Evolutionary conservation across 108 stramenopile genomes (phyloP).

Genomic region (Bacterosira constricta): DNA sequence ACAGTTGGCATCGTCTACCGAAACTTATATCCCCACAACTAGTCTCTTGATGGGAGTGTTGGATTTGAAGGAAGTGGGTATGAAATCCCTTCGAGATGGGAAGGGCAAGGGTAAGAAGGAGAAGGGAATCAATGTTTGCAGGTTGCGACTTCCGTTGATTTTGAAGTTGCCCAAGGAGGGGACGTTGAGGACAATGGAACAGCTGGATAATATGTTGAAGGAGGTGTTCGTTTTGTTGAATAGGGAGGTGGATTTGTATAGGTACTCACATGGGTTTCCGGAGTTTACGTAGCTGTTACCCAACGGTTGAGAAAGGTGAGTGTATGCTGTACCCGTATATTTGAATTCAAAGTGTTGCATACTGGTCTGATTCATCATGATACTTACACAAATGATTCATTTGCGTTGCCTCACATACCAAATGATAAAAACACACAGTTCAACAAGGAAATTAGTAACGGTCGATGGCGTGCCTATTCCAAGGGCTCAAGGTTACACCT

Average conservation of each 20-base stretch:
- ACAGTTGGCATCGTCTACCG: slow-evolving; percentile 89
- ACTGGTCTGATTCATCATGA: no score
- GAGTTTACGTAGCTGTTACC: slow-evolving; percentile 80
- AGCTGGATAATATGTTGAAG: slow-evolving; percentile 74
- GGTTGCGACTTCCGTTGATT: slow-evolving; percentile 57
- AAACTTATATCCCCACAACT: slow-evolving; percentile 89
- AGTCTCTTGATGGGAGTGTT: slow-evolving; percentile 83
- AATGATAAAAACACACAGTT: slow-evolving; percentile 49
- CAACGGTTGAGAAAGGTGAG: slow-evolving; percentile 78
- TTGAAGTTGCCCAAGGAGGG: slow-evolving; percentile 79
- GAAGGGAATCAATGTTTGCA: slow-evolving; percentile 31
- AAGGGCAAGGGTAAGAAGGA: slow-evolving; percentile 49
- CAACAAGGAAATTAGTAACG: slow-evolving; percentile 74
- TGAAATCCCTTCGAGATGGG: slow-evolving; percentile 56
- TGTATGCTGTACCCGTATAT: no score
- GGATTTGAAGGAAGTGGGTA: slow-evolving; percentile 82
- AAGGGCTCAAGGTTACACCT: slow-evolving; percentile 80
- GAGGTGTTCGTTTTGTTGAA: slow-evolving; percentile 82
- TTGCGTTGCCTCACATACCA: not conserved
- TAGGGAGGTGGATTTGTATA: slow-evolving; percentile 86
- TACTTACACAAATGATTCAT: not conserved
- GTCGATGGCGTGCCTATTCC: slow-evolving; percentile 82
- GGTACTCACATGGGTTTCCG: slow-evolving; percentile 86
- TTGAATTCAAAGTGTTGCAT: no score
- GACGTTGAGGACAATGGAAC: slow-evolving; percentile 77